Percentiles rank a stretch among this genome's conserved stretches.
These are phyloP conservation scores for Cephalotrichum gorgonifer DNA, from an alignment of 2,329 filamentous ascomycete genomes.

Conservation along the genomic window DNA sequence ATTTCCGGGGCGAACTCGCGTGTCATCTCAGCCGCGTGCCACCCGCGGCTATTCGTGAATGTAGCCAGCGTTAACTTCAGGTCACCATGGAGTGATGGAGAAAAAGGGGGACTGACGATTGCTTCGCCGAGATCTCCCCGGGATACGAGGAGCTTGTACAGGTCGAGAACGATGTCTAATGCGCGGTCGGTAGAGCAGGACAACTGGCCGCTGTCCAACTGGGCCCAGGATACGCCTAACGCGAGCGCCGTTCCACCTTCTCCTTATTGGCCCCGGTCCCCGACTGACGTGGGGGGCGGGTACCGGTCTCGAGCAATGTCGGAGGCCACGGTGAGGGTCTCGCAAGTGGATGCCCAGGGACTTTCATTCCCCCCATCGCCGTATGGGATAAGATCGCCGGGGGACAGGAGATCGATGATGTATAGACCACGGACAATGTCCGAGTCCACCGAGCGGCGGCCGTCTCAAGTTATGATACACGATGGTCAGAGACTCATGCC, in stretches of 20 bases:
- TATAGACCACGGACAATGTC: background rate
- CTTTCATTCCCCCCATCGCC: background rate
- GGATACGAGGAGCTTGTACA: background rate
- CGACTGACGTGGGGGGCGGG: background rate
- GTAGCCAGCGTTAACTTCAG: background rate
- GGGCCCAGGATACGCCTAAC: too few species aligned
- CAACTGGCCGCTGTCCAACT: background rate
- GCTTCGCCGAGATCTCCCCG: background rate
- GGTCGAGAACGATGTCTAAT: background rate
- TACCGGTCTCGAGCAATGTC: background rate
- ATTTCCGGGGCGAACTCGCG: conserved; percentile 1
- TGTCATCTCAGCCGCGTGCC: conserved; percentile 3
- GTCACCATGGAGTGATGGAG: background rate
- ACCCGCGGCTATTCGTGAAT: background rate
- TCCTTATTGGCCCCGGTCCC: background rate
- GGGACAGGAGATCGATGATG: background rate
- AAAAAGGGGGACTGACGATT: background rate
- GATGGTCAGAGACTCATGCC: background rate
- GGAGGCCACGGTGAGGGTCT: background rate
- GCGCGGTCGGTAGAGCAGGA: background rate
- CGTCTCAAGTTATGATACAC: background rate
- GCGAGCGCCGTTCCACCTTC: background rate
- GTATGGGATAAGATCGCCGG: background rate
- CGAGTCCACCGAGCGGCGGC: background rate
- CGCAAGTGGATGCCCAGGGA: background rate